Conservation (phyloP, 495 filamentous ascomycete genomes). For the Neurospora sp. region DNA sequence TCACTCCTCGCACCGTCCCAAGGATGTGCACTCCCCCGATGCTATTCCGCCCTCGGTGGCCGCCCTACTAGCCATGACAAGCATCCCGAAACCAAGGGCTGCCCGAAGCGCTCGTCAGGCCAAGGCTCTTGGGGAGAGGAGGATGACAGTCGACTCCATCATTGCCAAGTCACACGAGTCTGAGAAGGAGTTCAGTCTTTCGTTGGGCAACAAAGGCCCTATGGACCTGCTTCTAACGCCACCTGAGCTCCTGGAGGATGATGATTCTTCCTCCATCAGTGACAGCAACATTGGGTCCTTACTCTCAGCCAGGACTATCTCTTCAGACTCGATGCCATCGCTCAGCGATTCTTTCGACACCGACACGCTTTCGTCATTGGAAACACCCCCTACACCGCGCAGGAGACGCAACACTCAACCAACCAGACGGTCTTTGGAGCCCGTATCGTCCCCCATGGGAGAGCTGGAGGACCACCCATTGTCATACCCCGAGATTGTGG, state of each 20-base stretch:
- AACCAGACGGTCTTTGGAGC: constrained; percentile 33
- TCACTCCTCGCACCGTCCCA: constrained; percentile 13
- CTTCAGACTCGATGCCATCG: constrained; percentile 40
- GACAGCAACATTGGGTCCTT: constrained; percentile 34
- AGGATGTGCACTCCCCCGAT: constrained; percentile 37
- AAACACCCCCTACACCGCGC: constrained; percentile 27
- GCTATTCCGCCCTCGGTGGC: constrained; percentile 48
- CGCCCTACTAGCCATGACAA: constrained; percentile 48
- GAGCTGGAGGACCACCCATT: constrained; percentile 36
- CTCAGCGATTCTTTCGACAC: constrained; percentile 32
- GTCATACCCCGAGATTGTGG: constrained; percentile 20
- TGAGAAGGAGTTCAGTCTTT: constrained; percentile 39
- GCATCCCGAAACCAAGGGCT: constrained; percentile 41
- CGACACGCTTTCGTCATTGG: constrained; percentile 29
- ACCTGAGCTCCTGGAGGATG: constrained; percentile 43
- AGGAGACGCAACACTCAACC: constrained; percentile 26
- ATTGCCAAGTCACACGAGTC: constrained; percentile 37
- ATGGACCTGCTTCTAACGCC: constrained; percentile 44
- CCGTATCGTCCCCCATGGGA: constrained; percentile 33
- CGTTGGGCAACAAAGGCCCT: constrained; percentile 33
- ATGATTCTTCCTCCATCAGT: constrained; percentile 30
- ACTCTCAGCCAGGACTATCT: constrained; percentile 33
- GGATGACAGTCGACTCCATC: constrained; percentile 41
- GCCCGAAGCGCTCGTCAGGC: constrained; percentile 16
- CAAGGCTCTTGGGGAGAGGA: constrained; percentile 17